Conservation (phyloP, 306 rosid species). For the Quercus dentata region DNA sequence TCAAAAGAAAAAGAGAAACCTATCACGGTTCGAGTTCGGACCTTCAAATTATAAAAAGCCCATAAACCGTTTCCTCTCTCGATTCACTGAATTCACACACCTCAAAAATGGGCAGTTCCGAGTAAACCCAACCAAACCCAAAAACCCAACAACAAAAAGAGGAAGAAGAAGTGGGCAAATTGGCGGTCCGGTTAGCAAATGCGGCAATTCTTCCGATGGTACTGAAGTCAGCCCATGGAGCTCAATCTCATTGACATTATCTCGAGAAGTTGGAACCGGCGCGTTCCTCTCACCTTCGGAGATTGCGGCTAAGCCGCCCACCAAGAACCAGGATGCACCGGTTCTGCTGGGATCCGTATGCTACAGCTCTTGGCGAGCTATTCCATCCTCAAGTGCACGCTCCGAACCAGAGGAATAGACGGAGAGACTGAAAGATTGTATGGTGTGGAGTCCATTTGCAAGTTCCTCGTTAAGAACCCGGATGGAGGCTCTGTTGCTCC, state of each 20-base stretch:
- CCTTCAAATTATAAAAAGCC: too few relatives aligned
- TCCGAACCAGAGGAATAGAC: not conserved
- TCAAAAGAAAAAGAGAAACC: too few relatives aligned
- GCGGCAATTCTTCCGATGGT: conserved; percentile 12
- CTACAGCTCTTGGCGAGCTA: conserved; percentile 28
- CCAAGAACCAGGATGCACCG: conserved; percentile 12
- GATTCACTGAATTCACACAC: too few relatives aligned
- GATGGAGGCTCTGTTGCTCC: conserved; percentile 14
- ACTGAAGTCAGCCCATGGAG: conserved; percentile 23
- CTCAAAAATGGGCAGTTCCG: not conserved
- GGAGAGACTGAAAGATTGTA: conserved; percentile 14
- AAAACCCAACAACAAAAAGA: not conserved
- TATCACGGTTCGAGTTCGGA: too few relatives aligned
- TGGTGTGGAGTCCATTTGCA: conserved; percentile 10
- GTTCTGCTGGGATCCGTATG: conserved; percentile 27
- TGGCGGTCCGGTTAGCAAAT: conserved; percentile 18
- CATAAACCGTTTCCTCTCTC: too few relatives aligned
- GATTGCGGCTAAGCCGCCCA: conserved; percentile 23
- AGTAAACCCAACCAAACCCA: not conserved
- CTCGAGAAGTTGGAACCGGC: conserved; percentile 16
- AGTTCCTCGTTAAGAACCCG: conserved; percentile 6
- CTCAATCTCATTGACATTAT: conserved; percentile 31
- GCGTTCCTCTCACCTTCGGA: conserved; percentile 22
- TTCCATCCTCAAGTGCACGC: conserved; percentile 21
- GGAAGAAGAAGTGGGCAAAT: conserved; percentile 17